phyloP scores from a whole-genome alignment of 2,329 filamentous ascomycete genomes.

The Fusarium buxicola region DNA sequence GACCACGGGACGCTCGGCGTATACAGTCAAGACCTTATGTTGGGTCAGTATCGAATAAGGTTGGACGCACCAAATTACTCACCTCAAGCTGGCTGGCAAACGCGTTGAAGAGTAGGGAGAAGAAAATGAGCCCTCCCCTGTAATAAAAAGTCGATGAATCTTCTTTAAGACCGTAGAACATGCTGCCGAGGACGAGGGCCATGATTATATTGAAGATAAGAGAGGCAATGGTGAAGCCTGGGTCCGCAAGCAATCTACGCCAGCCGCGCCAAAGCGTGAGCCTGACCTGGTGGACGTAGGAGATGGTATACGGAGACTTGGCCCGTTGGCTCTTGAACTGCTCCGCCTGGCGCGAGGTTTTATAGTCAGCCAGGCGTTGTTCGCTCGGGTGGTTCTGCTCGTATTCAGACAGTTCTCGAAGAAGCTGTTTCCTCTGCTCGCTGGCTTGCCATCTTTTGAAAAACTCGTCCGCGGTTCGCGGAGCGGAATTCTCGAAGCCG shows the following conservation, averaged over 20 bases:
- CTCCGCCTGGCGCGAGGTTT: conserved; percentile 36
- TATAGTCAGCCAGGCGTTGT: conserved; percentile 39
- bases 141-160: conserved; percentile 60
- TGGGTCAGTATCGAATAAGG: neutral
- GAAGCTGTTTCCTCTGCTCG: conserved; percentile 42
- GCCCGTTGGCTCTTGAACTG: conserved; percentile 53
- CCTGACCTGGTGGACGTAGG: conserved; percentile 57
- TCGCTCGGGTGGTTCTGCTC: conserved; percentile 35
- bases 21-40: conserved; percentile 44
- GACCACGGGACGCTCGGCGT: conserved; percentile 48
- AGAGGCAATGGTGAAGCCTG: conserved; percentile 53
- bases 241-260: conserved; percentile 54
- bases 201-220: conserved; percentile 60
- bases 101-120: conserved; percentile 64
- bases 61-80: neutral
- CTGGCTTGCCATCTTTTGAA: conserved; percentile 49
- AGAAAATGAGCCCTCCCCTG: conserved; percentile 62
- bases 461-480: conserved; percentile 54
- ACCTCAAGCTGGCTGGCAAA: conserved; percentile 53
- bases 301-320: conserved; percentile 62
- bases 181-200: conserved; percentile 63
- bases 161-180: conserved; percentile 60
- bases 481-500: conserved; percentile 50
- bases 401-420: conserved; percentile 47
- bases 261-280: conserved; percentile 57